Evolutionary conservation across 129 eudicot genomes (phyloP).

Genomic region (Ambrosia trifida): DNA sequence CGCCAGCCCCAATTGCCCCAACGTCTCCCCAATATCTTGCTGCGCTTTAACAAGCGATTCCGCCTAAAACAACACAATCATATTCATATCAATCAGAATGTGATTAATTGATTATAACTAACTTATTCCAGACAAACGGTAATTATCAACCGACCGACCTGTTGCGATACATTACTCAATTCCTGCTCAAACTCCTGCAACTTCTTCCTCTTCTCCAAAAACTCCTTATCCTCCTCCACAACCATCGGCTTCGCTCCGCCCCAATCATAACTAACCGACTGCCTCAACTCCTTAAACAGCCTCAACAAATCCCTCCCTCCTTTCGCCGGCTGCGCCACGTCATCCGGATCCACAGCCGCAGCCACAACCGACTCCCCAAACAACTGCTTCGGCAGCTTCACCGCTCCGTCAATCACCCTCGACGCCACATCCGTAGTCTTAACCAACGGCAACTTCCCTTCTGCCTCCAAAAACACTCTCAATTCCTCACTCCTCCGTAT

Average conservation of each 20-base stretch:
- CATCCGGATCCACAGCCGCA: constrained; percentile 49
- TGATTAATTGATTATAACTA: neutral
- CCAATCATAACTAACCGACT: constrained; percentile 83
- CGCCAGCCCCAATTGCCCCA: constrained; percentile 88
- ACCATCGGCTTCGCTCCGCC: constrained; percentile 61
- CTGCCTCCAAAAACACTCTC: constrained; percentile 67
- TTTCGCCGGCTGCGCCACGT: constrained; percentile 67
- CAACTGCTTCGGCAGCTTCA: constrained; percentile 78
- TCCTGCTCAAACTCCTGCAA: constrained; percentile 76
- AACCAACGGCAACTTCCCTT: constrained; percentile 61
- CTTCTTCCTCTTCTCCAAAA: constrained; percentile 69
- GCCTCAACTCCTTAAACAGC: constrained; percentile 91
- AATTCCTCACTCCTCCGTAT: constrained; percentile 77
- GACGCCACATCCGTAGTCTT: constrained; percentile 25
- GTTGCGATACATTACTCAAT: constrained; percentile 70
- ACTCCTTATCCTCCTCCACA: constrained; percentile 89
- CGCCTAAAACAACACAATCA: constrained; percentile 48
- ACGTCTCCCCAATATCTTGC: constrained; percentile 90
- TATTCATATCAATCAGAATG: neutral
- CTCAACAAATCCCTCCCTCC: constrained; percentile 90
- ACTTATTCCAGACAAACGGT: neutral
- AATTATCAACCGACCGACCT: constrained; percentile 45
- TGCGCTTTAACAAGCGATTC: constrained; percentile 93
- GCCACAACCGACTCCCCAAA: constrained; percentile 54
- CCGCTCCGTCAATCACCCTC: too few species aligned